These are phyloP conservation scores for Penicillium pancosmium DNA, from an alignment of 495 filamentous ascomycete species.

Conservation along the genomic window DNA sequence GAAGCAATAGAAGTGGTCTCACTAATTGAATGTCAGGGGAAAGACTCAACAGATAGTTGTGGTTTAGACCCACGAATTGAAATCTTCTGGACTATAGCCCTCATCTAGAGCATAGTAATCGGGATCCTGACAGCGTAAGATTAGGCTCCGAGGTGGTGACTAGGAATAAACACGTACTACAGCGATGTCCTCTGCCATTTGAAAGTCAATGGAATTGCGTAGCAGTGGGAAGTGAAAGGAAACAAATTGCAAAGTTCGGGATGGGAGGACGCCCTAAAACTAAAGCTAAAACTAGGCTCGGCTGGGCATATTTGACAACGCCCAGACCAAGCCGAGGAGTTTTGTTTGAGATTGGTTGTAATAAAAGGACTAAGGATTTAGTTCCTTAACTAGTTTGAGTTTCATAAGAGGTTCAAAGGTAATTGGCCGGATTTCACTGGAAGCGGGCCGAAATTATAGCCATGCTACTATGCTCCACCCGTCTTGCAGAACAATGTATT, in stretches of 20 bases:
- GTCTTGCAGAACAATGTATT: background rate
- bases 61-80: constrained; percentile 1
- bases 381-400: background rate
- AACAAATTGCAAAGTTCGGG: background rate
- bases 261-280: background rate
- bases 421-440: background rate
- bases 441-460: background rate
- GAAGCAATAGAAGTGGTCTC: constrained; percentile 3
- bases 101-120: background rate
- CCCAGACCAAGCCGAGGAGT: background rate
- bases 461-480: background rate
- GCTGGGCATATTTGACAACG: background rate
- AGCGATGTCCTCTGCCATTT: background rate
- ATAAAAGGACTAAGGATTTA: background rate
- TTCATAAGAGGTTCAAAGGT: background rate
- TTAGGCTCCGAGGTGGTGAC: too few relatives aligned
- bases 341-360: background rate
- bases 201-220: background rate
- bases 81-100: background rate
- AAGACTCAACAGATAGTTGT: background rate
- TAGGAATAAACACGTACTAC: background rate
- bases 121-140: background rate
- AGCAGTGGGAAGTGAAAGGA: background rate
- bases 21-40: background rate
- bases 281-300: background rate